Evolutionary conservation across 2,329 filamentous ascomycete genomes (phyloP), one percentile per base, ranked within the genome.

Genomic region (Colletotrichum euphorbiae): DNA sequence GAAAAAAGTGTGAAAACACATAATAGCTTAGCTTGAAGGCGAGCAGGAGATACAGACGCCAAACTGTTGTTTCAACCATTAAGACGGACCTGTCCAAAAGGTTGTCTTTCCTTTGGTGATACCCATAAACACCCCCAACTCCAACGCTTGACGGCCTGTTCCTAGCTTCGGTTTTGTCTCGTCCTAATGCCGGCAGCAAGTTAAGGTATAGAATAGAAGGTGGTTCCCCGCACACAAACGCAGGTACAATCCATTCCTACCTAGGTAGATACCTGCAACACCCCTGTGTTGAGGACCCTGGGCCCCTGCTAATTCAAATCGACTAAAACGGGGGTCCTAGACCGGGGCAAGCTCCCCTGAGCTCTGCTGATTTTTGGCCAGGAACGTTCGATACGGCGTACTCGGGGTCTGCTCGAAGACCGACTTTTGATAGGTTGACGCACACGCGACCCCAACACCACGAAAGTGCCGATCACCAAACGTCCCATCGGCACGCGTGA

Each of bases 361-460:
- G 61, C 61, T 65, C 61, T 68, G 65, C 61, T 65, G 54, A 68
- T 65, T 68, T 68, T 52, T 59, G 54, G 31, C 54, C 31, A 59
- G 50, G 52, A 65, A 64, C 60, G 64, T 59, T 40, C 48, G 65
- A 59, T 58, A 45, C 65, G 12, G 28, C 52, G 38, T 40, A 31
- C 48, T 17, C 28, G 21, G 15, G 54, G 42, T 55, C 52, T 42
- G 52, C 59, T 24, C 42, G 54, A 17, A 19, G 28, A n/a, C n/a
- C 13, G 21, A n/a, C 45, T 40, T 17, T 43, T 51, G 6, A 40
- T 8, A 28, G 52, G n/a, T 28, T 42, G 40, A 19, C n/a, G 6
- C 42, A 46, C 38, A 40, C 40, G 33, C 42, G 50, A 36, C 40
- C 40, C 38, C 31, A n/a, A 52, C 46, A 50, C 21, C 54, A 15